Base-by-base conservation (phyloP, 495 filamentous ascomycete species). In the Neohortaea acidophila region DNA sequence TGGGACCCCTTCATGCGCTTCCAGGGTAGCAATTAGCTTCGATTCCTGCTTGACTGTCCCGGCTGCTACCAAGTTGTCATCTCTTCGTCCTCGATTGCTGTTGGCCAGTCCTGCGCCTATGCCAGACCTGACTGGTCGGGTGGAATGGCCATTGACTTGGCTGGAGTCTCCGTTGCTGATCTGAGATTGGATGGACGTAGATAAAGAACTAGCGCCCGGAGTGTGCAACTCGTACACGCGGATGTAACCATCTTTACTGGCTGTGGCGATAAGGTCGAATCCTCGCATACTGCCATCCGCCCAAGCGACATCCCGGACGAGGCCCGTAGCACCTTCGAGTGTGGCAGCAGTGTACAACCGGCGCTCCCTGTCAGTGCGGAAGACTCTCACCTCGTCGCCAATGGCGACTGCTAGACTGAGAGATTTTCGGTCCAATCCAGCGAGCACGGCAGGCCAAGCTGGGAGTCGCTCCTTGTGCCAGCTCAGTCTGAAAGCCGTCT, bases 261-360 rank as follows among this genome's bases (percentile, higher is more conserved):
- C 87, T 21, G 86, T 91, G 4, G 89, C 91, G 47, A 96, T 69
- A 37, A 93, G 65, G 54, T 99, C 87, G 51, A 79, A 84, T 1
- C 85, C 85, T 21, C 85, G 59, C 26, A 81, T 77, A 48, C 83
- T 84, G 12, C 84, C 84, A 36, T 80, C 79, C 6, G 89, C 85
- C 89, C 89, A 99, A 6, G 82, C 75, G 3, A 94, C 76, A 51
- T 93, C 86, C 36, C 86, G 67, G n/a, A 99, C 79, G 27, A 96
- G 62, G 0, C 75, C 73, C 2, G 67, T 59, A 48, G 92, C 79
- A 0, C 72, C 72, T 21, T 52, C 53, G 19, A 96, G 61, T 51
- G 84, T 79, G 20, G 79, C 72, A 4, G 83, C 83, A 9, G 78
- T 67, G 47, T 87, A 89, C 51, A 96, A 84, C 29, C 70, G 69